phyloP scores from a whole-genome alignment of 768 basidiomycete genomes.

The Boletus tomentosulus region DNA sequence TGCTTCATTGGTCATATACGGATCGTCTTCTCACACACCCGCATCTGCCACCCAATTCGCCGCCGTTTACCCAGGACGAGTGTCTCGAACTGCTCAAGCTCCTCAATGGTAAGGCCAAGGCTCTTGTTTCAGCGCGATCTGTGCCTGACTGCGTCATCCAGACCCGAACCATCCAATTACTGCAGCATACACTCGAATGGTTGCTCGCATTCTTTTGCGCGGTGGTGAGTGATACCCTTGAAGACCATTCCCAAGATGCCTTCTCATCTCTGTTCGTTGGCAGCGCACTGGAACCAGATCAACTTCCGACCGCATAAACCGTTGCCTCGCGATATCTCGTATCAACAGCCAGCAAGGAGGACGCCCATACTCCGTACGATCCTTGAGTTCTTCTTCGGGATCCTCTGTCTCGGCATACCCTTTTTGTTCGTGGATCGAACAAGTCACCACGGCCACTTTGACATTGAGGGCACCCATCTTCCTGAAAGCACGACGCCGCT shows the following conservation, averaged over 20 bases:
- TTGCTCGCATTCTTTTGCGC: constrained; percentile 65
- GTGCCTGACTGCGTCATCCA: constrained; percentile 5
- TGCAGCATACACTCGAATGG: constrained; percentile 55
- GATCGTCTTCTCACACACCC: constrained; percentile 68
- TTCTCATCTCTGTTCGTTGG: constrained; percentile 3
- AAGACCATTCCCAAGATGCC: not conserved
- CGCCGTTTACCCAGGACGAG: constrained; percentile 74
- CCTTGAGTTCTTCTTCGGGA: constrained; percentile 55
- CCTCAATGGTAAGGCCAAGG: constrained; percentile 34
- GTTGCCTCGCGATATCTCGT: constrained; percentile 50
- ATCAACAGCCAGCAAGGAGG: constrained; percentile 25
- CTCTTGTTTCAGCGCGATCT: not conserved
- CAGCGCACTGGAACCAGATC: constrained; percentile 65
- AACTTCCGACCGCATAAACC: constrained; percentile 68
- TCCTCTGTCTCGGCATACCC: constrained; percentile 74
- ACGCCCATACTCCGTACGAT: constrained; percentile 45
- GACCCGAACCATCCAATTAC: constrained; percentile 21
- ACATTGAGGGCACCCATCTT: constrained; percentile 54
- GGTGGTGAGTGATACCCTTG: constrained; percentile 45
- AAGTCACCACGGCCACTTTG: constrained; percentile 42
- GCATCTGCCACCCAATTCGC: constrained; percentile 39
- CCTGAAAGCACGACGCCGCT: constrained; percentile 47
- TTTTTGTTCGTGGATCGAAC: constrained; percentile 64
- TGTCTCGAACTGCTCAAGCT: constrained; percentile 69
- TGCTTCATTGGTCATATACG: constrained; percentile 77